Evolutionary conservation across 2,329 filamentous ascomycete species (phyloP).

Genomic region (Orbilia blumenaviensis): DNA sequence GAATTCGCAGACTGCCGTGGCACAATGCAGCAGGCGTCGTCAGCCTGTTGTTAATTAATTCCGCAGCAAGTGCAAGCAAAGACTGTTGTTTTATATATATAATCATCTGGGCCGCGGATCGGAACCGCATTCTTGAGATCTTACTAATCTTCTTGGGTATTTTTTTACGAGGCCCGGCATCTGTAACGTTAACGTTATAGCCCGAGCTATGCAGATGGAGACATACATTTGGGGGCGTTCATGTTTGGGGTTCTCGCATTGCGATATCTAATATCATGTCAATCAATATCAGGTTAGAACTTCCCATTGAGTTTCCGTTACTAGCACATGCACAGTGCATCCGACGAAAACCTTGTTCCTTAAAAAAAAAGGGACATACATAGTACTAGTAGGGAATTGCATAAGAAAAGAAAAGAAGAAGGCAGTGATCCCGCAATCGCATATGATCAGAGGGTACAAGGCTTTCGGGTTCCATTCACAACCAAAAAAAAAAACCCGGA

Average conservation of each 20-base stretch:
- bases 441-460: neutral
- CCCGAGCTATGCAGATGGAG: neutral
- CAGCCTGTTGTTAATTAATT: neutral
- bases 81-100: too few species aligned
- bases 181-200: neutral
- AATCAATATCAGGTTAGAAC: neutral
- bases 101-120: too few species aligned
- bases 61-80: neutral
- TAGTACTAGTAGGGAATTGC: too few species aligned
- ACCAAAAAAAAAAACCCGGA: too few species aligned
- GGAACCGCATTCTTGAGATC: neutral
- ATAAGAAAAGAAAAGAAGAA: too few species aligned
- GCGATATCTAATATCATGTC: neutral
- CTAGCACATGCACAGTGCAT: neutral
- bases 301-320: neutral
- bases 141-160: neutral
- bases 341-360: neutral
- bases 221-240: neutral
- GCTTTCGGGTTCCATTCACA: too few species aligned
- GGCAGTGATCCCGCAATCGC: constrained; percentile 17
- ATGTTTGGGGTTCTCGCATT: too few species aligned
- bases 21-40: neutral
- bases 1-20: neutral
- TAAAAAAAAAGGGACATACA: too few species aligned
- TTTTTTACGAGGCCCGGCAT: too few species aligned